Conservation (phyloP, 2,329 filamentous ascomycete genomes). For the Penicillium nordicum region DNA sequence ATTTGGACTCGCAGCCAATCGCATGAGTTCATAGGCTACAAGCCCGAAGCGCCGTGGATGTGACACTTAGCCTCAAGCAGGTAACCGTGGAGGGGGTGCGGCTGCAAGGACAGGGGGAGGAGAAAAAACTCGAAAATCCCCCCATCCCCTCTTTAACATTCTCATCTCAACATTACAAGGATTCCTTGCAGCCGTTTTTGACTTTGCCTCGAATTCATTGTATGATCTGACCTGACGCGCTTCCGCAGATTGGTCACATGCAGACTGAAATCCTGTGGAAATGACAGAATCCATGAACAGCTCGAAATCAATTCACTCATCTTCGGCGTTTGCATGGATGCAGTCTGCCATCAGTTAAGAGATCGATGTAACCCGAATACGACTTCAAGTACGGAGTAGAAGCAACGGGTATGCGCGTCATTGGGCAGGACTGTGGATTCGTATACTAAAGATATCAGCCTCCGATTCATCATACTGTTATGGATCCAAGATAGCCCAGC, state of each 20-base stretch:
- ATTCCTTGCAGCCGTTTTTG: constrained; percentile 16
- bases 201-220: not conserved
- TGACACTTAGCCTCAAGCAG: constrained; percentile 18
- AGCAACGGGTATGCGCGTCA: constrained; percentile 4
- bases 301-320: not conserved
- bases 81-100: constrained; percentile 20
- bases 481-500: not conserved
- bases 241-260: constrained; percentile 4
- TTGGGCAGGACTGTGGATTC: not conserved
- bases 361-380: not conserved
- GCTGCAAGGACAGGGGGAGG: constrained; percentile 16
- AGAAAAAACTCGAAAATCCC: not conserved
- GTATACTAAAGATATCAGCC: not conserved
- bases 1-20: constrained; percentile 15
- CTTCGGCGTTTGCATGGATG: not conserved
- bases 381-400: not conserved
- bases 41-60: constrained; percentile 15
- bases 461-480: not conserved
- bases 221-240: not conserved
- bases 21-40: not conserved
- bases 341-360: not conserved
- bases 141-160: not conserved
- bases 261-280: not conserved
- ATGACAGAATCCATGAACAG: not conserved
- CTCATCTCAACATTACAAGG: not conserved